Percentiles rank a stretch among this genome's conserved stretches.
Evolutionary conservation across 345 rosid genomes (phyloP).

Genomic region (Eucalyptus sp.): DNA sequence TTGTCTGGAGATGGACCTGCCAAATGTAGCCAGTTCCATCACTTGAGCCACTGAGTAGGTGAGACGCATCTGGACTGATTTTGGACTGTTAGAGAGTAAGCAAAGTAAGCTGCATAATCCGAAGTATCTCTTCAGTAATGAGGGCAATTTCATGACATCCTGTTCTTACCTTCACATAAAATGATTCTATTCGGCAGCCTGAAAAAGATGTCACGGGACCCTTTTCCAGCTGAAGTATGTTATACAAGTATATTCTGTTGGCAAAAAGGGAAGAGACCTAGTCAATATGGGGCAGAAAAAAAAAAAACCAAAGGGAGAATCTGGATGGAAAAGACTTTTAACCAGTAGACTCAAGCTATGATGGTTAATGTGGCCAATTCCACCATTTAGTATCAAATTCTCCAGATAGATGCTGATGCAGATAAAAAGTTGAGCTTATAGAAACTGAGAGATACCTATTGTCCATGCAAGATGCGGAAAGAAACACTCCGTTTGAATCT

Average conservation of each 20-base stretch:
- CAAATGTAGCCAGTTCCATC: constrained; percentile 77
- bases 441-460: constrained; percentile 30
- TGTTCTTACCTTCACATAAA: constrained; percentile 66
- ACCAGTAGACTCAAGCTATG: not conserved
- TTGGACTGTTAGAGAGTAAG: constrained; percentile 31
- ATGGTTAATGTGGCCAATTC: not conserved
- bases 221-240: constrained; percentile 64
- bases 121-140: not conserved
- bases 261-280: not conserved
- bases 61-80: constrained; percentile 82
- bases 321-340: not conserved
- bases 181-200: constrained; percentile 73
- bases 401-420: not conserved
- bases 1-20: constrained; percentile 45
- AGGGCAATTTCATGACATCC: not conserved
- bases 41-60: constrained; percentile 82
- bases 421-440: not conserved
- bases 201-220: constrained; percentile 64
- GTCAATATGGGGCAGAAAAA: not conserved
- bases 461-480: constrained; percentile 94
- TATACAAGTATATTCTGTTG: constrained; percentile 49
- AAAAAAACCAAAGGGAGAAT: not conserved
- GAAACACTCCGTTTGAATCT: constrained; percentile 59
- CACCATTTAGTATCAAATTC: not conserved
- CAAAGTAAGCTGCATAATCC: not conserved